phyloP scores from a whole-genome alignment of 805 yeast species.

The Saccharomycopsis fibuligera region DNA sequence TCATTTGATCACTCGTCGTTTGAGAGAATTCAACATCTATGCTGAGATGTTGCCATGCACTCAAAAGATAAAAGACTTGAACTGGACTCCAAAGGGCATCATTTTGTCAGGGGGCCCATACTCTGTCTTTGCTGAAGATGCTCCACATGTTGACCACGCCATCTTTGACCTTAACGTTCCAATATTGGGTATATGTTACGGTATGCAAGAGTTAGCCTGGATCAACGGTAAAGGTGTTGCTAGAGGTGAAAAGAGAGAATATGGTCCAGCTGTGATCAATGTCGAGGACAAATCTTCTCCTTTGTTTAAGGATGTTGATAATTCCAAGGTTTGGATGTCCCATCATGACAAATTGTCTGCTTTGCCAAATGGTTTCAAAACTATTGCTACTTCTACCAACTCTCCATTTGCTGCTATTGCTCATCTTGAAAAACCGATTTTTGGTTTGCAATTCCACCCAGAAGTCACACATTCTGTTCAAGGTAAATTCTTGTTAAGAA shows the following conservation, averaged over 20 bases:
- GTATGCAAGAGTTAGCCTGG: slow-evolving; percentile 99
- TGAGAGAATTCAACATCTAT: slow-evolving; percentile 95
- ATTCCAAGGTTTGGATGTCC: slow-evolving; percentile 99
- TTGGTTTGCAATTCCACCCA: slow-evolving; percentile 98
- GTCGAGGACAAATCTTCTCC: slow-evolving; percentile 64
- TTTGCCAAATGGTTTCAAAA: slow-evolving; percentile 81
- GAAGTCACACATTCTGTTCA: slow-evolving; percentile 94
- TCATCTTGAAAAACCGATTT: slow-evolving; percentile 64
- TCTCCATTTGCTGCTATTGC: slow-evolving; percentile 95
- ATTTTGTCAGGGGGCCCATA: slow-evolving; percentile 96
- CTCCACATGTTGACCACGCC: slow-evolving; percentile 96
- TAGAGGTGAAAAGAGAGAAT: slow-evolving; percentile 95
- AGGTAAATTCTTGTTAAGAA: slow-evolving; percentile 81
- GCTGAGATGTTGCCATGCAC: slow-evolving; percentile 99
- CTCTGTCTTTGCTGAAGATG: slow-evolving; percentile 91
- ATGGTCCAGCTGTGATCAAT: slow-evolving; percentile 88
- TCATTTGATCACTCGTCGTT: slow-evolving; percentile 91
- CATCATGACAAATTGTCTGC: slow-evolving; percentile 95
- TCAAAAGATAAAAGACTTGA: slow-evolving; percentile 85
- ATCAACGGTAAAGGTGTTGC: slow-evolving; percentile 85
- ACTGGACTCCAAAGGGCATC: slow-evolving; percentile 95
- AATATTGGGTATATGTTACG: slow-evolving; percentile 95
- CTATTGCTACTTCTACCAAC: slow-evolving; percentile 86
- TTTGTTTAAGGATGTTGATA: slow-evolving; percentile 81
- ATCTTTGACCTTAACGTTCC: slow-evolving; percentile 90